phyloP scores from a whole-genome alignment of 768 basidiomycete species.

The Leccinum boreale region DNA sequence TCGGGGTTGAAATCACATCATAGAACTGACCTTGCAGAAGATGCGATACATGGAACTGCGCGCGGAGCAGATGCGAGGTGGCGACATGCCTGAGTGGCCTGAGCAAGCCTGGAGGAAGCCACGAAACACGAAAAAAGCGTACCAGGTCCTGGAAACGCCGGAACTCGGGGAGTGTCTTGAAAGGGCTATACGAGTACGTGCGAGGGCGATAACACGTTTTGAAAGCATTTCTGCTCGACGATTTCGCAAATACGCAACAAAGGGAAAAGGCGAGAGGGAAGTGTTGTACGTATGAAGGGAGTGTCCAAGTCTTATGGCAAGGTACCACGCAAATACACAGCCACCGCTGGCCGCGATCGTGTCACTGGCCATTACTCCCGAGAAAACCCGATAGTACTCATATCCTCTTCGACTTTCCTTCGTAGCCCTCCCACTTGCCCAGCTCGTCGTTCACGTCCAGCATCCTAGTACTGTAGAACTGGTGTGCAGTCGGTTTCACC shows the following conservation, averaged over 20 bases:
- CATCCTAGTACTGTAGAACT: slow-evolving; percentile 64
- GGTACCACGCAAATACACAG: slow-evolving; percentile 5
- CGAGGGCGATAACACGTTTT: slow-evolving; percentile 62
- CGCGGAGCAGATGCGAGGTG: slow-evolving; percentile 44
- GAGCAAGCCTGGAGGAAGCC: background rate
- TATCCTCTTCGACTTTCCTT: slow-evolving; percentile 36
- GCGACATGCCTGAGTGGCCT: slow-evolving; percentile 41
- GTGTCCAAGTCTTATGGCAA: background rate
- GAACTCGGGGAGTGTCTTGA: slow-evolving; percentile 32
- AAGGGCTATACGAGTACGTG: slow-evolving; percentile 55
- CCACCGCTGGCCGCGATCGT: slow-evolving; percentile 15
- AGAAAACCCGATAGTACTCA: slow-evolving; percentile 8
- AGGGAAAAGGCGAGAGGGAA: background rate
- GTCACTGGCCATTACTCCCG: background rate
- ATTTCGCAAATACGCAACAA: background rate
- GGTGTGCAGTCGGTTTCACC: slow-evolving; percentile 57
- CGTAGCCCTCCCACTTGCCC: slow-evolving; percentile 68
- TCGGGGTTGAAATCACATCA: slow-evolving; percentile 13
- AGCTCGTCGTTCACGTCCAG: slow-evolving; percentile 54
- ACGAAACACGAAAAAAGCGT: slow-evolving; percentile 15
- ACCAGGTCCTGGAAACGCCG: slow-evolving; percentile 49
- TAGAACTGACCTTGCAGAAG: slow-evolving; percentile 60
- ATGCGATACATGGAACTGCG: slow-evolving; percentile 68
- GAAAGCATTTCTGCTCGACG: slow-evolving; percentile 53
- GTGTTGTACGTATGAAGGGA: background rate